Base-by-base conservation (phyloP, 2,329 filamentous ascomycete species). In the Arthroderma sp. region DNA sequence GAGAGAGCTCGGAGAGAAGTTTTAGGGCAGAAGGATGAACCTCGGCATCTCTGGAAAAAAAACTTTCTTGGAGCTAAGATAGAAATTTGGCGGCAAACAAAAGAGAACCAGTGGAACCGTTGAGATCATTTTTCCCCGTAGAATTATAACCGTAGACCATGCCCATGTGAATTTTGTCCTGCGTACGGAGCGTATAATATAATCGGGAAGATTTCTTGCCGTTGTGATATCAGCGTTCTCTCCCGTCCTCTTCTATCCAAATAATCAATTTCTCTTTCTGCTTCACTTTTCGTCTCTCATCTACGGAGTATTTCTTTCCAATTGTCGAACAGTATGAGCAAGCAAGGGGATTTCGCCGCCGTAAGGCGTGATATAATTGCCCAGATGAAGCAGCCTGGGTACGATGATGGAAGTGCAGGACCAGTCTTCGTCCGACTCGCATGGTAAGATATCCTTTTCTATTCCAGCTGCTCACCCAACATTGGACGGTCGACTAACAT, bases 331-430 rank as follows among this genome's bases (percentile, higher is more conserved):
- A 64, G 66, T 54, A 73, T 73, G 71, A 73, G 69, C 63, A 63
- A 60, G 41, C 58, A 65, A 43, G 64, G 68, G 49, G 70, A 74
- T 61, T 74, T 75, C 66, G 68, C 69, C 49, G 74, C 77, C 41
- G 81, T 83, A 63, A 76, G 76, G 53, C 74, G 76, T 63, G 79
- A 81, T 63, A 78, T 83, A 56, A 71, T 69, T 60, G 72, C 72
- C 25, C 74, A 82, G 56, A 70, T 83, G 51, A 72, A 79, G 60
- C 80, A 84, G 66, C 81, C 82, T 21, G 79, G 74, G 61, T 85
- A 84, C 67, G 82, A 85, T 63, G 82, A 85, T 69, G 82, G 82
- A 17, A 82, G 79, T 58, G 80, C 80, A 31, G 82, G 81, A 1
- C 82, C 82, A 0, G 79, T 85, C 0, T 77, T 85, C 54, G 81